Base-by-base conservation (phyloP, 495 filamentous ascomycete genomes). In the Talaromyces adpressus region DNA sequence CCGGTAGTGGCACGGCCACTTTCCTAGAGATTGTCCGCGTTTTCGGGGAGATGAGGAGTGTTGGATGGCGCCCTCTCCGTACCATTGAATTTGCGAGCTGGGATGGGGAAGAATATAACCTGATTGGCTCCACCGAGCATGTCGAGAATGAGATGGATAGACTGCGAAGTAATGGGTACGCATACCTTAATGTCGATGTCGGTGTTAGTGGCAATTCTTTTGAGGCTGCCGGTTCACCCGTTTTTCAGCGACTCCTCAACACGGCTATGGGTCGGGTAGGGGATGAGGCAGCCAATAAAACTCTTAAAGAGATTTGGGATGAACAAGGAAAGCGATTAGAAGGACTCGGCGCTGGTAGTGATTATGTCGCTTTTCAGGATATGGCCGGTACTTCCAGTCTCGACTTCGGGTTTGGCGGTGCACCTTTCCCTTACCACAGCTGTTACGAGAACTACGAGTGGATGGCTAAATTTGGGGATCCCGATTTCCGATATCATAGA, bases 1-100 rank as follows among this genome's bases (percentile, higher is more conserved):
- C 95, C 0, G 90, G 91, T 62, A 91, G 89, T 58, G 95, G 93
- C 14, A 97, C 93, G 0, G 95, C 94, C 12, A 83, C 97, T 27
- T 88, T 97, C 79, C 74, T 97, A 18, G 95, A 98, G 73, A 81
- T 98, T 52, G 83, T 91, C 9, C 85, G 88, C 41, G 85, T 96
- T 63, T 89, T 98, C 70, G 90, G 91, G 23, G 85, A 91, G 62
- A 65, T 98, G 7, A 76, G 84, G 18, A 75, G 73, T 14, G 83
- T 82, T 41, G 92, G 92, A 58, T 98, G 94, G 94, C 82, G 90
- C 23, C 94, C 94, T n/a, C 81, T 92, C 11, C 88, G 94, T 22
- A 93, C 91, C 16, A 95, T 98, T 68, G 87, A 92, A 69, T 98
- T 98, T 72, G 89, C 90, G 64, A 95, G 90, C 45, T 98, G 95